Conservation (phyloP, 768 basidiomycete species). For the Kwoniella heveanensis region DNA sequence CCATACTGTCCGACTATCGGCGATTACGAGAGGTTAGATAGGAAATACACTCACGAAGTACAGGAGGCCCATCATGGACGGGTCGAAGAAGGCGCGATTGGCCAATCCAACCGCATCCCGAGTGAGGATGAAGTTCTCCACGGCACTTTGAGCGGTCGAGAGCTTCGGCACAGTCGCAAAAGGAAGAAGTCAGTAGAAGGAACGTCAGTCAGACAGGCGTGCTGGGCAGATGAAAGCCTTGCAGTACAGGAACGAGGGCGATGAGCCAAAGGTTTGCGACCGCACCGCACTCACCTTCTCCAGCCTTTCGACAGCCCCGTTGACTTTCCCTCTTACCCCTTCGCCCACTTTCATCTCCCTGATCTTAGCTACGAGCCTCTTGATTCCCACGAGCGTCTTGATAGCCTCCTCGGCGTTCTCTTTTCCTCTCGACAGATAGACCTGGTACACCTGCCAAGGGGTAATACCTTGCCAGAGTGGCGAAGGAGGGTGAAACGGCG, state of each 20-base stretch:
- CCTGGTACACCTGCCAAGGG: slow-evolving; percentile 78
- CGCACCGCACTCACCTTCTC: slow-evolving; percentile 64
- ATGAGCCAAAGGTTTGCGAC: neutral
- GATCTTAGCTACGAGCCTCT: slow-evolving; percentile 80
- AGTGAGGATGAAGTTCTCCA: slow-evolving; percentile 35
- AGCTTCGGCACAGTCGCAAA: neutral
- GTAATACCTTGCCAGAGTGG: slow-evolving; percentile 57
- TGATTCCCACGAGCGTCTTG: slow-evolving; percentile 78
- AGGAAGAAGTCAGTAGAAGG: neutral
- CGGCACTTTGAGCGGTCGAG: slow-evolving; percentile 7
- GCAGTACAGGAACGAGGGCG: too few species aligned
- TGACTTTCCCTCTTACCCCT: slow-evolving; percentile 73
- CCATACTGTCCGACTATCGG: too few species aligned
- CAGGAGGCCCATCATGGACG: slow-evolving; percentile 89
- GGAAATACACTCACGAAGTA: slow-evolving; percentile 76
- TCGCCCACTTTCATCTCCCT: slow-evolving; percentile 87
- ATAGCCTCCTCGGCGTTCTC: slow-evolving; percentile 70
- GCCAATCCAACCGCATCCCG: slow-evolving; percentile 48
- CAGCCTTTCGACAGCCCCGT: slow-evolving; percentile 69
- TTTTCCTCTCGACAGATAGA: slow-evolving; percentile 68
- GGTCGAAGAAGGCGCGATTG: slow-evolving; percentile 86
- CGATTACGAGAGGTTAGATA: too few species aligned
- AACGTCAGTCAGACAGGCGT: neutral
- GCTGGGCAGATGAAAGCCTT: neutral
- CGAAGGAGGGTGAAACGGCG: slow-evolving; percentile 24